phyloP scores from a whole-genome alignment of 371 early-diverging fungal genomes.

The Nematocida ausubeli region DNA sequence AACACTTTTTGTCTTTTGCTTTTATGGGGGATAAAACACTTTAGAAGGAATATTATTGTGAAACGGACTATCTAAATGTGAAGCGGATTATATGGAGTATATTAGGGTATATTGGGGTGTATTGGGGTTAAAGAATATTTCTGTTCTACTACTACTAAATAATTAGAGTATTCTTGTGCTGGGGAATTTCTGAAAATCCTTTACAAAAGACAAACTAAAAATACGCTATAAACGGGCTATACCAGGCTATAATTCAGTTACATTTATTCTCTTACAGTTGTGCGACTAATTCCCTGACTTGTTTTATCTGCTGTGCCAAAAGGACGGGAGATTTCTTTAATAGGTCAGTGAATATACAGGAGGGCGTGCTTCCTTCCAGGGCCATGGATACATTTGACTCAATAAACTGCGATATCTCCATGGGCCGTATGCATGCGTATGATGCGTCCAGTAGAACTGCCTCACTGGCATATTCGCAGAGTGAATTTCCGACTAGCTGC shows the following conservation, averaged over 20 bases:
- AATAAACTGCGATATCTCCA: conserved; percentile 18
- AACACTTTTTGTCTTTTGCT: conserved; percentile 6
- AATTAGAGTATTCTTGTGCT: no score
- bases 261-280: conserved; percentile 7
- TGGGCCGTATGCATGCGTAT: conserved; percentile 10
- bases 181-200: no score
- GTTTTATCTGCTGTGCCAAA: conserved; percentile 15
- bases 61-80: no score
- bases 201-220: no score
- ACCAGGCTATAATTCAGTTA: no score
- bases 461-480: conserved; percentile 38
- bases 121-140: no score
- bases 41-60: no score
- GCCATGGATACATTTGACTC: conserved; percentile 1
- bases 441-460: conserved; percentile 11
- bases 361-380: neutral
- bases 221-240: no score
- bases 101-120: no score
- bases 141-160: no score
- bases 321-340: neutral
- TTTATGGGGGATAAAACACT: neutral
- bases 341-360: neutral
- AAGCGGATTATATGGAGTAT: no score
- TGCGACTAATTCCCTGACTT: conserved; percentile 1
- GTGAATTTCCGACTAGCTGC: conserved; percentile 12